Conservation (phyloP, 1,284 basidiomycete species). For the Garcileccinum viscosum region DNA sequence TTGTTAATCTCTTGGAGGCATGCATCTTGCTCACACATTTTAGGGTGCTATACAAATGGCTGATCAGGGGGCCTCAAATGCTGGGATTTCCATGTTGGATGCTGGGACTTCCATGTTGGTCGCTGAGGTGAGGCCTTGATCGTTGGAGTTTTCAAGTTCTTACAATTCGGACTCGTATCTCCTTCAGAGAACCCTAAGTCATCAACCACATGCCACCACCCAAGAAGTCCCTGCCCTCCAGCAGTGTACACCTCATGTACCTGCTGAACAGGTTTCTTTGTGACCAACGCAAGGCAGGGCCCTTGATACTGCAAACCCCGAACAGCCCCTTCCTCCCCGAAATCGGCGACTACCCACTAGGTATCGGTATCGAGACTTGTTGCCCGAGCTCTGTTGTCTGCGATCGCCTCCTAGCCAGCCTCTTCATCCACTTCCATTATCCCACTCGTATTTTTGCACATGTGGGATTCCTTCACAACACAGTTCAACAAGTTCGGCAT, state of each 20-base stretch:
- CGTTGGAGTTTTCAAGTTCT: too few relatives aligned
- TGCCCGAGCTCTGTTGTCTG: not conserved
- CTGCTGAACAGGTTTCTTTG: too few relatives aligned
- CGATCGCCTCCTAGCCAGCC: not conserved
- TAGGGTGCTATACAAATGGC: not conserved
- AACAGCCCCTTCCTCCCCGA: not conserved
- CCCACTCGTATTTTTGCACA: not conserved
- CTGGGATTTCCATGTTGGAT: not conserved
- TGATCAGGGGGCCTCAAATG: not conserved
- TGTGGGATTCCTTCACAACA: not conserved
- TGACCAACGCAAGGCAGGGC: too few relatives aligned
- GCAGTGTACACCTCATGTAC: too few relatives aligned
- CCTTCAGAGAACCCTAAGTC: not conserved
- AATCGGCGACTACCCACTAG: not conserved
- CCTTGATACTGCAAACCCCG: not conserved
- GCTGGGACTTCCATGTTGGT: not conserved
- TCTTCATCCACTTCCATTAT: not conserved
- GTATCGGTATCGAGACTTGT: constrained; percentile 1
- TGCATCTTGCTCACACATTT: too few relatives aligned
- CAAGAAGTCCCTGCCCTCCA: not conserved
- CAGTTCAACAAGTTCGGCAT: not conserved
- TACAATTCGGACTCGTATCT: too few relatives aligned
- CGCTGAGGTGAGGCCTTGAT: not conserved
- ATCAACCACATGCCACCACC: not conserved
- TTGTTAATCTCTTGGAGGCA: not conserved